Conservation (phyloP, 2,329 filamentous ascomycete species). For the Talaromyces sp. region DNA sequence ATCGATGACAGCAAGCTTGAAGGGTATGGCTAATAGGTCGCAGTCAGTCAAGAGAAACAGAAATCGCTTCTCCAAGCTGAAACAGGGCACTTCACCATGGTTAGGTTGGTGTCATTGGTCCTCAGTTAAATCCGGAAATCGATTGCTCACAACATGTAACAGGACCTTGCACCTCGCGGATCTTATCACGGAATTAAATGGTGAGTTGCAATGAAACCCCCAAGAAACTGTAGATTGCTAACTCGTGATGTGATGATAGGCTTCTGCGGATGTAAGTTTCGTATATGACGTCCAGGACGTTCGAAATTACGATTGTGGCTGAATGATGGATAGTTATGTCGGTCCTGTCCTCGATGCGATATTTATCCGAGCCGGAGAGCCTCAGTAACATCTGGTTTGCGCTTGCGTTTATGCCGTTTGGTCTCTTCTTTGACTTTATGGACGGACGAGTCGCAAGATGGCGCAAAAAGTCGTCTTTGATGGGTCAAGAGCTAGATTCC, state of each 20-base stretch:
- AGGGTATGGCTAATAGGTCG: slow-evolving; percentile 18
- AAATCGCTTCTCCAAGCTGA: slow-evolving; percentile 48
- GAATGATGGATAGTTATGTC: slow-evolving; percentile 66
- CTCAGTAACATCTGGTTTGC: slow-evolving; percentile 74
- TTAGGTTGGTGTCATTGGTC: slow-evolving; percentile 38
- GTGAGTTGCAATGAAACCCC: slow-evolving; percentile 28
- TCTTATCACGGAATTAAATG: slow-evolving; percentile 50
- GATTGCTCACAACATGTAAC: slow-evolving; percentile 21
- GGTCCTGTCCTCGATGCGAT: slow-evolving; percentile 89
- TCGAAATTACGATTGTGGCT: neutral
- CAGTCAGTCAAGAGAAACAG: slow-evolving; percentile 48
- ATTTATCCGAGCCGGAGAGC: slow-evolving; percentile 68
- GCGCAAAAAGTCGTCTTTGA: slow-evolving; percentile 94
- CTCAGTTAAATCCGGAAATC: neutral
- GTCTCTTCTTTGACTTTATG: slow-evolving; percentile 96
- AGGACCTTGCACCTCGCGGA: slow-evolving; percentile 51
- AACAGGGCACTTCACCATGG: slow-evolving; percentile 50
- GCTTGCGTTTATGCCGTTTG: slow-evolving; percentile 83
- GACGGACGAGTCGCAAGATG: slow-evolving; percentile 95
- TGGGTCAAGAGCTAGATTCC: slow-evolving; percentile 97
- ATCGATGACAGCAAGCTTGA: slow-evolving; percentile 15
- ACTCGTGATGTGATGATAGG: slow-evolving; percentile 30
- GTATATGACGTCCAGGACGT: neutral
- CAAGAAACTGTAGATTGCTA: slow-evolving; percentile 19
- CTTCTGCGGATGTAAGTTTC: slow-evolving; percentile 47